Percentiles rank a stretch among this genome's conserved stretches.
Conservation (phyloP, 2,329 filamentous ascomycete species). For the Pseudocercospora fuligena region DNA sequence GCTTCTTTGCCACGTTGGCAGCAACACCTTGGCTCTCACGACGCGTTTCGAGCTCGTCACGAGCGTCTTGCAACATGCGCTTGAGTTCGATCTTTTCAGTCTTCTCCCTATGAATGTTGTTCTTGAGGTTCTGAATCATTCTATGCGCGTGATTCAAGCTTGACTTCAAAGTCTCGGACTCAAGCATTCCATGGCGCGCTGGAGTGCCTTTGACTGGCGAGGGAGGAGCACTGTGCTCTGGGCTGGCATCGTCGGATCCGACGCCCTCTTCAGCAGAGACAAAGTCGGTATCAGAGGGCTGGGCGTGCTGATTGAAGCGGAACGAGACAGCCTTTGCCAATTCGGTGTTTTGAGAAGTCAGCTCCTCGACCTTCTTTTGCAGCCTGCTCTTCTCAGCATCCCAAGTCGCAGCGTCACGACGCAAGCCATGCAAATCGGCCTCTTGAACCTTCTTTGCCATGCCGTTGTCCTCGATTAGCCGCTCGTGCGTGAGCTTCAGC, state of each 20-base stretch:
- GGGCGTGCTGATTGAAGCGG: conserved; percentile 55
- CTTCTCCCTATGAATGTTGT: conserved; percentile 95
- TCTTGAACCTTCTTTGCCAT: conserved; percentile 81
- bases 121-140: conserved; percentile 94
- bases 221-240: conserved; percentile 86
- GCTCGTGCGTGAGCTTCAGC: conserved; percentile 77
- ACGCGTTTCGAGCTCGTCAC: conserved; percentile 81
- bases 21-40: conserved; percentile 49
- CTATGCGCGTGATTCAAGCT: conserved; percentile 92
- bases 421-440: conserved; percentile 81
- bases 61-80: conserved; percentile 91
- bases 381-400: conserved; percentile 79
- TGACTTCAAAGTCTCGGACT: conserved; percentile 92
- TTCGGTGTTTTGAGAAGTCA: conserved; percentile 88
- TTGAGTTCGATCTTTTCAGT: conserved; percentile 96
- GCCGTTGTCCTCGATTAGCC: conserved; percentile 79
- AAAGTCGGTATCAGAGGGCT: conserved; percentile 47
- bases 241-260: conserved; percentile 62
- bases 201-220: conserved; percentile 92
- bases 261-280: conserved; percentile 67
- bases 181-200: conserved; percentile 79
- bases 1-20: conserved; percentile 58
- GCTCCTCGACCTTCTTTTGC: conserved; percentile 84
- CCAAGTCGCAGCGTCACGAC: conserved; percentile 75
- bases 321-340: conserved; percentile 81